These are phyloP conservation scores for Durotheca rogersii DNA, from an alignment of 495 filamentous ascomycete species.

Conservation along the genomic window DNA sequence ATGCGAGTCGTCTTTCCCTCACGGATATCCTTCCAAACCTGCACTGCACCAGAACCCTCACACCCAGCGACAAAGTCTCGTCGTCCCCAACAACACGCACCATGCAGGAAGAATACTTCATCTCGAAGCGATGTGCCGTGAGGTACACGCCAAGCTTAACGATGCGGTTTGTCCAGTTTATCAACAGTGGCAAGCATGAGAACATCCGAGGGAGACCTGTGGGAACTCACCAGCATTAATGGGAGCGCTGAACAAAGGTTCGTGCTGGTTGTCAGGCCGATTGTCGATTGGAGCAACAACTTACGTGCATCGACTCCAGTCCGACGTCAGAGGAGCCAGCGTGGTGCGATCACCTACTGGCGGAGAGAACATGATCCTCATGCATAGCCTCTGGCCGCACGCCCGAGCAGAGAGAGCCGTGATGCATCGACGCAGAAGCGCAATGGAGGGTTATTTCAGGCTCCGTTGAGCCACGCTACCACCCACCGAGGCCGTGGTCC, in stretches of 20 bases:
- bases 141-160: slow-evolving; percentile 14
- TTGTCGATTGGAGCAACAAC: background rate
- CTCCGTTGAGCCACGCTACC: no score
- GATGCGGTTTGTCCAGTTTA: slow-evolving; percentile 36
- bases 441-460: background rate
- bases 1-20: background rate
- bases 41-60: background rate
- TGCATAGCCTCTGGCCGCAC: slow-evolving; percentile 21
- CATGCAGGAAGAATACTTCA: slow-evolving; percentile 28
- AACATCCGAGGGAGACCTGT: slow-evolving; percentile 32
- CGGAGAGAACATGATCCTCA: slow-evolving; percentile 11
- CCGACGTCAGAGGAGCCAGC: background rate
- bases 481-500: background rate
- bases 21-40: background rate
- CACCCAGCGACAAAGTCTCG: background rate
- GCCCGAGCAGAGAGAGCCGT: slow-evolving; percentile 9
- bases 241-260: slow-evolving; percentile 10
- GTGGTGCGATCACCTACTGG: slow-evolving; percentile 12
- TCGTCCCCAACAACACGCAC: background rate
- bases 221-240: slow-evolving; percentile 26
- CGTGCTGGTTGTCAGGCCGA: background rate
- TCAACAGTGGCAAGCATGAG: slow-evolving; percentile 37
- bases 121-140: slow-evolving; percentile 20
- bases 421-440: background rate
- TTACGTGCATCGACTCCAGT: slow-evolving; percentile 11